These are phyloP conservation scores for Dendrostoma leiphaemia DNA, from an alignment of 2,329 filamentous ascomycete species.

Conservation along the genomic window DNA sequence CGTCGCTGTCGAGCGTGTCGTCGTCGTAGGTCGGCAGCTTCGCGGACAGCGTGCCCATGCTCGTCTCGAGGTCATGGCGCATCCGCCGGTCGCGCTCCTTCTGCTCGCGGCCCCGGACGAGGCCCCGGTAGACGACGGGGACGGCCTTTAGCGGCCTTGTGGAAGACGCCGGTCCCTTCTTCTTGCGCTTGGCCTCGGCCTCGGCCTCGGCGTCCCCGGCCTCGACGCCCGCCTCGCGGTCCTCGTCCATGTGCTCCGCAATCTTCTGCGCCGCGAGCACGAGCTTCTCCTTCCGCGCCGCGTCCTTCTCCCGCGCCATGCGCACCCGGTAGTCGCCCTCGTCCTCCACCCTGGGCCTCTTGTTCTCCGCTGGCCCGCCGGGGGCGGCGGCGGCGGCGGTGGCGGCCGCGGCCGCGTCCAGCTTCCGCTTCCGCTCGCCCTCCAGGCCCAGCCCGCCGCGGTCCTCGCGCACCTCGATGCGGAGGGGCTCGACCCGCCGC, in stretches of 20 bases:
- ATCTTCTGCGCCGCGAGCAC: constrained; percentile 79
- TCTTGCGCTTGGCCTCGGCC: constrained; percentile 27
- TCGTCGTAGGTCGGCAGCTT: constrained; percentile 67
- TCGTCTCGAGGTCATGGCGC: constrained; percentile 63
- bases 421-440: constrained; percentile 76
- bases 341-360: constrained; percentile 62
- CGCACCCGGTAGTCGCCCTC: constrained; percentile 68
- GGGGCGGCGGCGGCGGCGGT: constrained; percentile 22
- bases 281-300: constrained; percentile 65
- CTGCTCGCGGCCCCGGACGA: constrained; percentile 68
- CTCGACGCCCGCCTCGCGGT: not conserved
- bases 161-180: constrained; percentile 26
- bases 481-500: constrained; percentile 81
- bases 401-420: constrained; percentile 59
- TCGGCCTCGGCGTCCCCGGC: constrained; percentile 19
- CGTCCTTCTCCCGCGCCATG: constrained; percentile 68
- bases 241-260: constrained; percentile 70
- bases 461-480: constrained; percentile 73
- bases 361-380: constrained; percentile 54
- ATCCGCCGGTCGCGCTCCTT: constrained; percentile 66
- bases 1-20: constrained; percentile 59
- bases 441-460: constrained; percentile 82
- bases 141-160: constrained; percentile 61
- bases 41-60: constrained; percentile 43
- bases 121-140: constrained; percentile 75